Evolutionary conservation across 1,284 basidiomycete genomes (phyloP).

Genomic region (Moesziomyces sp.): DNA sequence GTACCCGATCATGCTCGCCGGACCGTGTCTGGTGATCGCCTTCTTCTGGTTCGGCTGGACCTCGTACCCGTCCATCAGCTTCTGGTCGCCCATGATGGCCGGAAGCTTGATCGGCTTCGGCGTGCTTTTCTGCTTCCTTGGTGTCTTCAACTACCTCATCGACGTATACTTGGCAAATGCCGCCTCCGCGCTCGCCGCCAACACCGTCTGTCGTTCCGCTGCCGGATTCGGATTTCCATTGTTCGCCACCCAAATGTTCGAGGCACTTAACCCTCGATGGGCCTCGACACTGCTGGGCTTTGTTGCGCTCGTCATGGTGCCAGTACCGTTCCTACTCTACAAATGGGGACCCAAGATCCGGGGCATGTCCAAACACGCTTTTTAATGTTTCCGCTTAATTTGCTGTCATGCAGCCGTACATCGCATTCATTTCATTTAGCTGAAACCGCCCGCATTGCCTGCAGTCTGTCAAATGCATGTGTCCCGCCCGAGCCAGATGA

Average conservation of each 20-base stretch:
- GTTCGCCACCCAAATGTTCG: slow-evolving; percentile 72
- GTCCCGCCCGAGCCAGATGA: too few species aligned
- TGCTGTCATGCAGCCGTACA: background rate
- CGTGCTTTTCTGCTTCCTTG: slow-evolving; percentile 73
- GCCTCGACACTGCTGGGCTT: slow-evolving; percentile 81
- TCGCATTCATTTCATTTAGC: background rate
- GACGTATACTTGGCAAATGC: slow-evolving; percentile 72
- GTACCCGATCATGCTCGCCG: slow-evolving; percentile 60
- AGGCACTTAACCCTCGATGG: slow-evolving; percentile 76
- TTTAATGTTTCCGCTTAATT: slow-evolving; percentile 13
- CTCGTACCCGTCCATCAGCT: slow-evolving; percentile 61
- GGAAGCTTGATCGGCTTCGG: slow-evolving; percentile 69
- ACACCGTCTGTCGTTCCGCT: slow-evolving; percentile 76
- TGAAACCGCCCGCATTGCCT: background rate
- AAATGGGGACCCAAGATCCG: slow-evolving; percentile 70
- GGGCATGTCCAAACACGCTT: slow-evolving; percentile 45
- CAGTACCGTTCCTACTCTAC: slow-evolving; percentile 73
- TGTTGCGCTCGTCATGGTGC: slow-evolving; percentile 76
- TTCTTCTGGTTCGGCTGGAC: slow-evolving; percentile 69
- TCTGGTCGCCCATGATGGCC: slow-evolving; percentile 71
- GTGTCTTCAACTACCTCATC: slow-evolving; percentile 70
- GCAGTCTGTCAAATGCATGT: too few species aligned
- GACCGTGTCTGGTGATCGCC: slow-evolving; percentile 65
- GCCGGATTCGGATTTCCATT: slow-evolving; percentile 73
- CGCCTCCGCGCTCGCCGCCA: slow-evolving; percentile 74